A percentile compares a stretch with the other conserved stretches of the same genome.
Conservation (phyloP, 306 rosid genomes). For the Acacia acuminata region DNA sequence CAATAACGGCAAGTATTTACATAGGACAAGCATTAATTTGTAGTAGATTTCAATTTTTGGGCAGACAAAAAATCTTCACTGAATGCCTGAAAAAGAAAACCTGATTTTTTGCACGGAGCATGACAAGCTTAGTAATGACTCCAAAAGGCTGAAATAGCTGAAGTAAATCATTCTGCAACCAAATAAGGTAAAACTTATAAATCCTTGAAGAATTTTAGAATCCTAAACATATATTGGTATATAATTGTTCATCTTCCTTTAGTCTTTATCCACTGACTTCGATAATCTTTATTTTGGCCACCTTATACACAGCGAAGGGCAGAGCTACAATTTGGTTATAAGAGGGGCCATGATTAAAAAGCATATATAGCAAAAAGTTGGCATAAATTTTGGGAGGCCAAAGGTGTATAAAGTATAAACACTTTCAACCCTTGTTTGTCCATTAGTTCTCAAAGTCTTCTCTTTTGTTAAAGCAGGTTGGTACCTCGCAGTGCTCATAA, state of each 20-base stretch:
- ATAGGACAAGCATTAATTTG: slow-evolving; percentile 22
- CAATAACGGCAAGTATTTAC: slow-evolving; percentile 17
- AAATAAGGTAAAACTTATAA: slow-evolving; percentile 26
- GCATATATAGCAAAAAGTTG: neutral
- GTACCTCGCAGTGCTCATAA: neutral
- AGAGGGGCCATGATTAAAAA: neutral
- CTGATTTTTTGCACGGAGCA: slow-evolving; percentile 99
- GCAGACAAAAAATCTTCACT: slow-evolving; percentile 5
- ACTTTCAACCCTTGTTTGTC: neutral
- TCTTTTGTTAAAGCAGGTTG: neutral
- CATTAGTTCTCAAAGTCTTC: neutral
- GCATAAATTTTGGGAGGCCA: neutral
- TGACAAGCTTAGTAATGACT: slow-evolving; percentile 96
- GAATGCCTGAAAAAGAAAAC: slow-evolving; percentile 41
- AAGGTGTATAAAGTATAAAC: neutral
- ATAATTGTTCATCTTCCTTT: neutral
- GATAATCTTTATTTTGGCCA: neutral
- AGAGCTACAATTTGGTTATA: neutral
- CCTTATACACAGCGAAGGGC: neutral
- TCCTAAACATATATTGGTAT: neutral
- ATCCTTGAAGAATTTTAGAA: slow-evolving; percentile 15
- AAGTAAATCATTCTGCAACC: slow-evolving; percentile 87
- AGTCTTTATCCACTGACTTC: neutral
- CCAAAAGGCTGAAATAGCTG: slow-evolving; percentile 99
- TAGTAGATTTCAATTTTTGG: slow-evolving; percentile 2